Conservation (phyloP, 1,284 basidiomycete species). For the Melampsora abietis-canadensis region DNA sequence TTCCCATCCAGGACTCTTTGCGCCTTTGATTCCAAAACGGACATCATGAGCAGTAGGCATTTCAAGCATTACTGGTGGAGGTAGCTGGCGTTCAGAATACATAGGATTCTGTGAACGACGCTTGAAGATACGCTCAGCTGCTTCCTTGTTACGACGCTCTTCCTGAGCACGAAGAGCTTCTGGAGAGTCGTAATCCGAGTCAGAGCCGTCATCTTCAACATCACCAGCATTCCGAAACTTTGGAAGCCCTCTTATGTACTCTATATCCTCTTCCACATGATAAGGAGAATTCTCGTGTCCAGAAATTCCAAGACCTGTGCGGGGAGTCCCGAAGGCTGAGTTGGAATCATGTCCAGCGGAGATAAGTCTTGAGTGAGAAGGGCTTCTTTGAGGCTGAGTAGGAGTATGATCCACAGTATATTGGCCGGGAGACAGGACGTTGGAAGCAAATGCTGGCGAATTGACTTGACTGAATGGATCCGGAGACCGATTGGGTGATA, state of each 20-base stretch:
- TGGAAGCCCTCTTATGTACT: neutral
- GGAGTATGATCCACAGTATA: slow-evolving; percentile 4
- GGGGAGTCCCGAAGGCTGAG: neutral
- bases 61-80: slow-evolving; percentile 40
- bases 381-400: neutral
- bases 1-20: slow-evolving; percentile 37
- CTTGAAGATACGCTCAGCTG: slow-evolving; percentile 5
- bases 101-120: neutral
- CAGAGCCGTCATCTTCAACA: neutral
- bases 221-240: neutral
- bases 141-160: slow-evolving; percentile 4
- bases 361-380: neutral
- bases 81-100: slow-evolving; percentile 23
- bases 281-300: slow-evolving; percentile 1
- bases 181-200: slow-evolving; percentile 11
- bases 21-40: slow-evolving; percentile 42
- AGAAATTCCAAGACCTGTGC: slow-evolving; percentile 5
- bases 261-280: neutral
- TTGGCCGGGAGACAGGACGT: slow-evolving; percentile 1
- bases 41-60: slow-evolving; percentile 42
- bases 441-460: neutral
- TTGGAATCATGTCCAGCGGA: neutral
- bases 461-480: neutral
- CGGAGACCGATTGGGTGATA: neutral
- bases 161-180: neutral